Conservation (phyloP, 2,329 filamentous ascomycete genomes). For the Pseudonectria buxi region DNA sequence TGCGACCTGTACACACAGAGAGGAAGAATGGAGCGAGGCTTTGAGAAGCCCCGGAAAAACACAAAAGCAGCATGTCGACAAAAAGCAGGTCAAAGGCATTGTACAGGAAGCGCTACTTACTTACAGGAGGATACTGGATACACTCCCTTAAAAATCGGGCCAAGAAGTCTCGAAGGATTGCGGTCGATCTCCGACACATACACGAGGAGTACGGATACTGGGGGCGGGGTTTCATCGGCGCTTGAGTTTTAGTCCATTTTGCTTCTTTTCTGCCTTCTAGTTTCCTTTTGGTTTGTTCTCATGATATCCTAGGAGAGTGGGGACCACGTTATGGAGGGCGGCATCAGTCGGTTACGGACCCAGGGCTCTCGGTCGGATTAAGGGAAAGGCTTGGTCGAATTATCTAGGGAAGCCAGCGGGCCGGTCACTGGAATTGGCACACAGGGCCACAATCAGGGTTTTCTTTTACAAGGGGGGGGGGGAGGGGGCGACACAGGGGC, state of each 20-base stretch:
- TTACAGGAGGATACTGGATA: too few species aligned
- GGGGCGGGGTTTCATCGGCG: conserved; percentile 17
- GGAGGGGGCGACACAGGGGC: too few species aligned
- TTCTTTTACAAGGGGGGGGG: too few species aligned
- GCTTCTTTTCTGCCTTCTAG: conserved; percentile 8
- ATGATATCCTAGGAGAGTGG: conserved; percentile 24
- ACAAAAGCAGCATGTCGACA: too few species aligned
- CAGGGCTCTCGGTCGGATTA: conserved; percentile 4
- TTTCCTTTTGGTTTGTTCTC: conserved; percentile 18
- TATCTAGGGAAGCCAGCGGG: conserved; percentile 9
- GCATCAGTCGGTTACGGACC: conserved; percentile 14
- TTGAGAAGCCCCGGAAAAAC: too few species aligned
- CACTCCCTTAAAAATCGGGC: too few species aligned
- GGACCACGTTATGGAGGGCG: conserved; percentile 13
- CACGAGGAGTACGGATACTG: conserved; percentile 9
- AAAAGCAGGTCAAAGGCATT: too few species aligned
- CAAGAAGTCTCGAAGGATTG: too few species aligned
- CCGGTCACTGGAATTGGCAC: conserved; percentile 5
- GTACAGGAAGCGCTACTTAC: too few species aligned
- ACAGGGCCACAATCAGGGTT: conserved; percentile 9
- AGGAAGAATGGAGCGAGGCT: too few species aligned
- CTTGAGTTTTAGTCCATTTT: conserved; percentile 6
- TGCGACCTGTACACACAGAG: too few species aligned
- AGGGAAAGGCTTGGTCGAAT: conserved; percentile 4
- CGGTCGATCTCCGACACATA: conserved; percentile 1